A percentile compares a stretch with the other conserved stretches of the same genome.
Evolutionary conservation across 2,329 filamentous ascomycete genomes (phyloP).

Genomic region (Pestalotiopsis sp.): DNA sequence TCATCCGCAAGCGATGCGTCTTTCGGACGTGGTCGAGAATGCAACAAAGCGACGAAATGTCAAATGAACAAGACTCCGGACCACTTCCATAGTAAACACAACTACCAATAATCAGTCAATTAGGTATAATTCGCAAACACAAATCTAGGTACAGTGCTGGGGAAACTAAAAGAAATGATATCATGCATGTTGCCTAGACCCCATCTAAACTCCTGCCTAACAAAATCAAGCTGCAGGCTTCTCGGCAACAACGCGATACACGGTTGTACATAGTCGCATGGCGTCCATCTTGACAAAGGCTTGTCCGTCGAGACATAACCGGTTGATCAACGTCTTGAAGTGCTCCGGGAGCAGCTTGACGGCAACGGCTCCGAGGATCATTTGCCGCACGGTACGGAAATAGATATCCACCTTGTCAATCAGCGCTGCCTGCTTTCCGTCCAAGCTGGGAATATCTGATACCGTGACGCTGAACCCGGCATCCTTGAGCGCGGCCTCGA

Average conservation of each 20-base stretch:
- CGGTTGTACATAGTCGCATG: constrained; percentile 54
- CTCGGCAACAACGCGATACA: constrained; percentile 54
- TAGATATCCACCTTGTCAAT: constrained; percentile 58
- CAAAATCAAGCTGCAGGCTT: constrained; percentile 36
- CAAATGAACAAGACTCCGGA: background rate
- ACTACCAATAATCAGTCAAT: background rate
- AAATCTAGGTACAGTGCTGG: background rate
- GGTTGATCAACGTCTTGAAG: constrained; percentile 56
- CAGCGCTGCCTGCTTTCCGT: constrained; percentile 52
- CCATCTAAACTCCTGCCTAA: background rate
- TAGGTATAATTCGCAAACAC: background rate
- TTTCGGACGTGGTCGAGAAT: background rate
- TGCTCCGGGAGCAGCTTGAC: constrained; percentile 49
- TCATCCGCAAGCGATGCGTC: background rate
- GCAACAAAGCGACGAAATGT: background rate
- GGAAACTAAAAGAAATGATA: background rate
- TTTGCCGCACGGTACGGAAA: constrained; percentile 51
- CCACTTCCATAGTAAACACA: too few relatives aligned
- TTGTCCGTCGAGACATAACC: constrained; percentile 54
- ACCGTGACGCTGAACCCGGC: constrained; percentile 50
- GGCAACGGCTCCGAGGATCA: constrained; percentile 51
- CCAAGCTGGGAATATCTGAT: constrained; percentile 56
- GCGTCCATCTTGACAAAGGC: constrained; percentile 59
- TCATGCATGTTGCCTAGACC: background rate
- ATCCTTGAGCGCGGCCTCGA: constrained; percentile 47